Base-by-base conservation (phyloP, 2,329 filamentous ascomycete species). In the Ophiocordyceps camponoti-floridani region DNA sequence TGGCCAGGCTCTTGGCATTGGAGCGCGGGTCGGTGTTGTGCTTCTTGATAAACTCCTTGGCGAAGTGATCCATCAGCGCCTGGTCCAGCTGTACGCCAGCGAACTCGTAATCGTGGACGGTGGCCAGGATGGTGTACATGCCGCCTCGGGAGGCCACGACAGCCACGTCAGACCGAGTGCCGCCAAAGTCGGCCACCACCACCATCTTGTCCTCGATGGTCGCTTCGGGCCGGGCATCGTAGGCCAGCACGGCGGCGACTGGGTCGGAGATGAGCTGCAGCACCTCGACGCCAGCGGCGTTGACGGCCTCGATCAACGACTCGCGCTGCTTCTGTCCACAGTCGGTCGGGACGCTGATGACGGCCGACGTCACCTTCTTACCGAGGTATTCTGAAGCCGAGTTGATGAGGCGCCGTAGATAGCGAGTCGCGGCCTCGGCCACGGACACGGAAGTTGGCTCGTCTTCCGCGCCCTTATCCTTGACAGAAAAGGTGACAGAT, bases 11-110 rank as follows among this genome's bases (percentile, higher is more conserved):
- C 56, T 80, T 80, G 45, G 80, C 72, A 60, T 91, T 85, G 58
- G 80, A 74, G 53, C 88, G 77, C 19, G 91, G 91, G 63, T 96
- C 91, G 47, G 77, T 77, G 68, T 80, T 82, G 75, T 96, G 77
- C 74, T 94, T 94, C 77, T 98, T 96, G 58, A 91, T 75, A 68
- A 98, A 98, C 66, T 98, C 91, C 73, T 98, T 98, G 54, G 89
- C 84, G 55, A 96, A 95, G 71, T 95, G 82, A 61, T 98, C 89
- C 61, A 94, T 84, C 47, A 98, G 73, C 43, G 89, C 82, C 61
- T 91, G 76, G 68, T 98, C 91, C 46, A 98, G 73, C 52, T 87
- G 79, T 33, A 77, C 73, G 57, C 91, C 91, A 46, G 84, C 80
- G 53, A 89, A 84, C 58, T 96, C 88, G 66, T 94, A 95, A 70